Evolutionary conservation across 2,329 filamentous ascomycete genomes (phyloP).

Genomic region (Teratosphaeria epicoccoides): DNA sequence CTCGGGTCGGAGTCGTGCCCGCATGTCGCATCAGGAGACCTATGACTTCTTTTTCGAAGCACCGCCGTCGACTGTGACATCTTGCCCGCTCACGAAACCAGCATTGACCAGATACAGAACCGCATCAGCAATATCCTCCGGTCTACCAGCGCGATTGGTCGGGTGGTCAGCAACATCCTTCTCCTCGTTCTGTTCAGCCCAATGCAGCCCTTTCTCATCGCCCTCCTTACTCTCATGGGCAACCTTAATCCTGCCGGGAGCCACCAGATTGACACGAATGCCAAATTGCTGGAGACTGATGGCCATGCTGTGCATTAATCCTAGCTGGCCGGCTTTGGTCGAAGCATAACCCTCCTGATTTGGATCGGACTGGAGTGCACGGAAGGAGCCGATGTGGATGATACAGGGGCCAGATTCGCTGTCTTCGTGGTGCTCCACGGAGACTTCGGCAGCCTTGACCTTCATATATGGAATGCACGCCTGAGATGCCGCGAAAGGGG

Average conservation of each 20-base stretch:
- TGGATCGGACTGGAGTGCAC: constrained; percentile 38
- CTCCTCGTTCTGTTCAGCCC: constrained; percentile 32
- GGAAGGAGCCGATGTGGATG: constrained; percentile 40
- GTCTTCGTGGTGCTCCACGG: constrained; percentile 9
- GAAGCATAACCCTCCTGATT: constrained; percentile 41
- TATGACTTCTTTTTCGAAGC: background rate
- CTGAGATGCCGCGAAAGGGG: constrained; percentile 21
- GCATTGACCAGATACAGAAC: constrained; percentile 27
- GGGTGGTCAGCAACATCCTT: constrained; percentile 39
- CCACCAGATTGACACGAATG: constrained; percentile 37
- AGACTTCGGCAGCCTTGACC: constrained; percentile 5
- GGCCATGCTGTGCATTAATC: constrained; percentile 40
- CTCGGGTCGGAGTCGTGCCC: background rate
- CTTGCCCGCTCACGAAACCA: background rate
- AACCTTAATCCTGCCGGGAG: constrained; percentile 43
- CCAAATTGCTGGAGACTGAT: constrained; percentile 31
- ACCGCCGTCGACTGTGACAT: background rate
- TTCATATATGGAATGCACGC: constrained; percentile 23
- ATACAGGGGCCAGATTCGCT: constrained; percentile 22
- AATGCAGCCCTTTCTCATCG: constrained; percentile 30
- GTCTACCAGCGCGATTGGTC: constrained; percentile 39
- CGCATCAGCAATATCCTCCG: constrained; percentile 34
- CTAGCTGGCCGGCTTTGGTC: constrained; percentile 39
- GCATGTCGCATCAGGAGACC: background rate
- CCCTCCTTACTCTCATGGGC: constrained; percentile 31